Conservation (phyloP, 176 grass and related monocot species). For the Eragrostis curvula region DNA sequence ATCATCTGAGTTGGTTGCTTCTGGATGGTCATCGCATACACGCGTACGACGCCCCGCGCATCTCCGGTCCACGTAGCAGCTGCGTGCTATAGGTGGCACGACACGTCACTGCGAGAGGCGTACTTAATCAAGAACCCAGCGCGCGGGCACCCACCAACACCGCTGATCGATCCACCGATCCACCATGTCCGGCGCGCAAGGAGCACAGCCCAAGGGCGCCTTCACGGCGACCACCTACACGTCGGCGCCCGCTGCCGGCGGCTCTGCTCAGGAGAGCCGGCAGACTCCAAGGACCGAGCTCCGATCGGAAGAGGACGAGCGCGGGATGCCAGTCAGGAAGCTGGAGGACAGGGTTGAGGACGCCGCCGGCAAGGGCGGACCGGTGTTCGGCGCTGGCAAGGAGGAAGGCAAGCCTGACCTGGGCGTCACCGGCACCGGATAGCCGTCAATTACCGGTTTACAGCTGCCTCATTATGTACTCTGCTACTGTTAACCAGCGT, state of each 20-base stretch:
- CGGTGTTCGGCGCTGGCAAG: slow-evolving; percentile 63
- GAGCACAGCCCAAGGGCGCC: slow-evolving; percentile 73
- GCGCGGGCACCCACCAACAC: background rate
- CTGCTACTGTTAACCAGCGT: background rate
- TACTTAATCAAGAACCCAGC: background rate
- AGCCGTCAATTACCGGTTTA: too few species aligned
- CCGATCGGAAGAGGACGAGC: slow-evolving; percentile 52
- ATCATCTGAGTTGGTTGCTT: too few species aligned
- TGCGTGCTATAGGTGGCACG: background rate
- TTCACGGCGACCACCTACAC: slow-evolving; percentile 70
- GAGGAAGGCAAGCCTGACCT: slow-evolving; percentile 69
- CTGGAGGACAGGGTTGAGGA: slow-evolving; percentile 63
- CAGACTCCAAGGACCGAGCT: slow-evolving; percentile 38
- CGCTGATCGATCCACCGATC: background rate
- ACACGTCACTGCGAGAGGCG: background rate
- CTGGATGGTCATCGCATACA: background rate
- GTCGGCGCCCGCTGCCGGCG: slow-evolving; percentile 8
- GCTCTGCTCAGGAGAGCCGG: slow-evolving; percentile 21
- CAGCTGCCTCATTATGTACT: background rate
- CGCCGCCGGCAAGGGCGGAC: slow-evolving; percentile 59
- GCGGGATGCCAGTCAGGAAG: slow-evolving; percentile 46
- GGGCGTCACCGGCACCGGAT: slow-evolving; percentile 59
- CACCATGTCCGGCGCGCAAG: slow-evolving; percentile 76
- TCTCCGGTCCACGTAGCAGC: background rate
- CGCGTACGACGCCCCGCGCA: background rate